Evolutionary conservation across 1,284 basidiomycete genomes (phyloP).

Genomic region (Trichosporon asahii): DNA sequence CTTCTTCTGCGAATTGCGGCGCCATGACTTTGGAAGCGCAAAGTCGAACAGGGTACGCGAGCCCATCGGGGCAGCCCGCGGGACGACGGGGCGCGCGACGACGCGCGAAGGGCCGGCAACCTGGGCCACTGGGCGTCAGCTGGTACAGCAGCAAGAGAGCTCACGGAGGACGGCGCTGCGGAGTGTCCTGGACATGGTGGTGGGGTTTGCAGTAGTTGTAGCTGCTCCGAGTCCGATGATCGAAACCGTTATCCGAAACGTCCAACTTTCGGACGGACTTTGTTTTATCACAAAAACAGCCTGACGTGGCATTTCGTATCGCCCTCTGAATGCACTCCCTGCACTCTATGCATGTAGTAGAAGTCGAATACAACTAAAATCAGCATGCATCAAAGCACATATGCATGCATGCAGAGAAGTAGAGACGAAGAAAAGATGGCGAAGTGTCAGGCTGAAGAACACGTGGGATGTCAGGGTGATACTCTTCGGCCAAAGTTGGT

Average conservation of each 20-base stretch:
- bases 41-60: constrained; percentile 14
- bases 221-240: background rate
- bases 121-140: constrained; percentile 21
- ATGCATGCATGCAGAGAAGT: background rate
- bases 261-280: constrained; percentile 7
- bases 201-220: background rate
- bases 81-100: constrained; percentile 8
- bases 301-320: background rate
- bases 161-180: constrained; percentile 22
- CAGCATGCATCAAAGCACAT: background rate
- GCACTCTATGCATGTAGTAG: background rate
- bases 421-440: background rate
- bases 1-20: constrained; percentile 18
- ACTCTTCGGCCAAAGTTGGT: constrained; percentile 12
- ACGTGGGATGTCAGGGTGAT: constrained; percentile 10
- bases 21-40: constrained; percentile 16
- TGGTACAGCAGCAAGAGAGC: background rate
- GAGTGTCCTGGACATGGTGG: constrained; percentile 27
- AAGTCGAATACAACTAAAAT: background rate
- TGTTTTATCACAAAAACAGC: background rate
- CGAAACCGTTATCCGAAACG: background rate
- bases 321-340: background rate
- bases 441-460: background rate
- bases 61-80: background rate
- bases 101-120: constrained; percentile 23